Percentiles rank a stretch among this genome's conserved stretches.
phyloP scores from a whole-genome alignment of 345 rosid genomes.

The Salix udensis region DNA sequence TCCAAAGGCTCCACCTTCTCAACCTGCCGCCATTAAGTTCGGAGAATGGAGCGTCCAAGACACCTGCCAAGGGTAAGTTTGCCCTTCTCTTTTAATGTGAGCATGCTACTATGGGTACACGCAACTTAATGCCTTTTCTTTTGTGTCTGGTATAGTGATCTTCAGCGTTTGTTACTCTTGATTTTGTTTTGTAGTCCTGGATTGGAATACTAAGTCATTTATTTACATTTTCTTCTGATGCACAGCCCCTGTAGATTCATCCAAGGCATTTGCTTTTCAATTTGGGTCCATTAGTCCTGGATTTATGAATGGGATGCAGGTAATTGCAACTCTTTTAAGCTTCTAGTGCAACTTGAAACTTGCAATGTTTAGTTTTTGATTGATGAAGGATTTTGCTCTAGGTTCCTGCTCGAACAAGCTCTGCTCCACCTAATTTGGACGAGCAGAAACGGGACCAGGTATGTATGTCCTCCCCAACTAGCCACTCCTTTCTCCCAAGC shows the following conservation, averaged over 20 bases:
- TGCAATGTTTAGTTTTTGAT: background rate
- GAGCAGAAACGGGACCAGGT: conserved; percentile 97
- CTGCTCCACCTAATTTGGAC: conserved; percentile 97
- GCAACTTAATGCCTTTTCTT: background rate
- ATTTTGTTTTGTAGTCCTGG: background rate
- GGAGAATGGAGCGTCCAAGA: conserved; percentile 26
- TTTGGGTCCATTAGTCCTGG: conserved; percentile 87
- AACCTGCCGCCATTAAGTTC: conserved; percentile 54
- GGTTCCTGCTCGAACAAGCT: conserved; percentile 95
- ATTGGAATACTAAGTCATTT: background rate
- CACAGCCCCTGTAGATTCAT: conserved; percentile 50
- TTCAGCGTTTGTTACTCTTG: background rate
- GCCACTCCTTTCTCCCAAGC: background rate
- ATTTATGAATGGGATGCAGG: conserved; percentile 78
- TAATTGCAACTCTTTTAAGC: conserved; percentile 10
- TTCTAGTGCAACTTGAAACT: background rate
- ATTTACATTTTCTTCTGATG: conserved; percentile 14
- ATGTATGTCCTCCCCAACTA: conserved; percentile 4
- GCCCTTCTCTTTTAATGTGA: background rate
- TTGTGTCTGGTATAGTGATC: background rate
- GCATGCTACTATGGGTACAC: background rate
- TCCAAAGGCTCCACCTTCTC: conserved; percentile 88
- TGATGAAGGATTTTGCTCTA: conserved; percentile 22
- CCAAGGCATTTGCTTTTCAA: conserved; percentile 65
- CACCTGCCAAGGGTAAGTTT: conserved; percentile 56